Percentiles rank a stretch among this genome's conserved stretches.
Evolutionary conservation across 345 rosid species (phyloP).

Genomic region (Cardamine resedifolia): DNA sequence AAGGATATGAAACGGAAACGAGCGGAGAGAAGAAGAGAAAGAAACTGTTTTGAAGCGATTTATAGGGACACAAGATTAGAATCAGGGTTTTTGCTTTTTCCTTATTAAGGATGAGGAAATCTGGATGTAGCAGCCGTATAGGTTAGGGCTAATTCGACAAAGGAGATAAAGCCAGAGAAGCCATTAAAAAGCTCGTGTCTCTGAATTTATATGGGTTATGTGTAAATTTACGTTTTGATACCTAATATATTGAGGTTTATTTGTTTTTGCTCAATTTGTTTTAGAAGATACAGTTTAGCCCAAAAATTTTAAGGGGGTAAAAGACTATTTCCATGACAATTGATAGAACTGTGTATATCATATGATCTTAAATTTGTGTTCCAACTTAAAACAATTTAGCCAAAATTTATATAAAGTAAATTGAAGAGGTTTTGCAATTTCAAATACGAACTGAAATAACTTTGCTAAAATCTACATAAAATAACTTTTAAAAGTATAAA

Average conservation of each 20-base stretch:
- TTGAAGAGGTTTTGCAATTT: neutral
- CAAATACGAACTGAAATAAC: neutral
- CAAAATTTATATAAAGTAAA: neutral
- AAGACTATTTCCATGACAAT: neutral
- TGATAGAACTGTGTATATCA: neutral
- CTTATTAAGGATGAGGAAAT: constrained; percentile 27
- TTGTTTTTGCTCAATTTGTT: neutral
- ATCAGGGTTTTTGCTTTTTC: constrained; percentile 19
- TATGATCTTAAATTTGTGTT: neutral
- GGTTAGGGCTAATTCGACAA: constrained; percentile 25
- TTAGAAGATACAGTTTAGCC: neutral
- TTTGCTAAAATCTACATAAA: neutral
- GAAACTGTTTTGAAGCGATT: neutral
- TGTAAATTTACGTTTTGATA: constrained; percentile 17
- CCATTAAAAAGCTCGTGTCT: constrained; percentile 18
- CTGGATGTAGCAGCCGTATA: constrained; percentile 35
- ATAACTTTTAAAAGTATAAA: neutral
- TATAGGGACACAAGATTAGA: neutral
- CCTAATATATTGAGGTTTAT: neutral
- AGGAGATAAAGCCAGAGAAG: constrained; percentile 30
- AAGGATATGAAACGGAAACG: neutral
- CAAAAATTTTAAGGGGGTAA: neutral
- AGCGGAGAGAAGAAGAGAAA: neutral
- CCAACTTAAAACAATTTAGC: neutral
- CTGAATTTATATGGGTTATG: constrained; percentile 5